Conservation (phyloP, 2,329 filamentous ascomycete species). For the Trichoderma koningiopsis region DNA sequence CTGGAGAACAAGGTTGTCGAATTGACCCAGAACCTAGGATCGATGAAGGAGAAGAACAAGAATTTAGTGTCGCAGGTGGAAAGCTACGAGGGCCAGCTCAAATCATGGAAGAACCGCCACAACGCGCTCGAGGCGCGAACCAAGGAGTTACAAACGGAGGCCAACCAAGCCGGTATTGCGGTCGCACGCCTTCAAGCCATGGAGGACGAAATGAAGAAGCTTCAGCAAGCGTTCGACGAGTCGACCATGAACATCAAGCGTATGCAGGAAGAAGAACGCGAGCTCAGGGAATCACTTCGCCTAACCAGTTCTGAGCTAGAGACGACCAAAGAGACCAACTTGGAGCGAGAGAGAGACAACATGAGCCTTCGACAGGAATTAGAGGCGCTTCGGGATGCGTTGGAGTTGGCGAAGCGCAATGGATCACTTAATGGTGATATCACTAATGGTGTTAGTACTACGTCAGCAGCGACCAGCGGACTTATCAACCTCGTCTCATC, state of each 20-base stretch:
- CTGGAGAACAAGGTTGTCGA: slow-evolving; percentile 99
- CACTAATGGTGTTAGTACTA: slow-evolving; percentile 42
- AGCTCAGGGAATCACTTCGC: slow-evolving; percentile 79
- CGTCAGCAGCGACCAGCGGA: slow-evolving; percentile 64
- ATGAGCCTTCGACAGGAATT: slow-evolving; percentile 83
- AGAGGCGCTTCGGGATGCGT: slow-evolving; percentile 85
- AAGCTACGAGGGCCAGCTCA: slow-evolving; percentile 94
- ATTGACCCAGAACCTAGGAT: slow-evolving; percentile 88
- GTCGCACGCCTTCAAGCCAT: slow-evolving; percentile 86
- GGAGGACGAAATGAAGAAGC: slow-evolving; percentile 93
- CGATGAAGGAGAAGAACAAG: slow-evolving; percentile 95
- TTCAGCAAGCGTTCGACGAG: slow-evolving; percentile 87
- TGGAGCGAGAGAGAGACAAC: slow-evolving; percentile 82
- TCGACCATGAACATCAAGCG: slow-evolving; percentile 88
- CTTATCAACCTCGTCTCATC: slow-evolving; percentile 96
- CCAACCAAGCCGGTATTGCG: slow-evolving; percentile 95
- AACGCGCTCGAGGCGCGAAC: slow-evolving; percentile 86
- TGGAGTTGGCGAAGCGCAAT: slow-evolving; percentile 81
- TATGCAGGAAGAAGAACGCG: slow-evolving; percentile 90
- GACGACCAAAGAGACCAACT: slow-evolving; percentile 71
- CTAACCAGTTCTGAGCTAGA: slow-evolving; percentile 80
- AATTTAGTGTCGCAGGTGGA: slow-evolving; percentile 83
- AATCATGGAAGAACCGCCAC: slow-evolving; percentile 91
- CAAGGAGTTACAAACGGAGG: slow-evolving; percentile 93
- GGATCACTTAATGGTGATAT: slow-evolving; percentile 70